phyloP scores from a whole-genome alignment of 345 rosid species.

The Rhodamnia argentea region DNA sequence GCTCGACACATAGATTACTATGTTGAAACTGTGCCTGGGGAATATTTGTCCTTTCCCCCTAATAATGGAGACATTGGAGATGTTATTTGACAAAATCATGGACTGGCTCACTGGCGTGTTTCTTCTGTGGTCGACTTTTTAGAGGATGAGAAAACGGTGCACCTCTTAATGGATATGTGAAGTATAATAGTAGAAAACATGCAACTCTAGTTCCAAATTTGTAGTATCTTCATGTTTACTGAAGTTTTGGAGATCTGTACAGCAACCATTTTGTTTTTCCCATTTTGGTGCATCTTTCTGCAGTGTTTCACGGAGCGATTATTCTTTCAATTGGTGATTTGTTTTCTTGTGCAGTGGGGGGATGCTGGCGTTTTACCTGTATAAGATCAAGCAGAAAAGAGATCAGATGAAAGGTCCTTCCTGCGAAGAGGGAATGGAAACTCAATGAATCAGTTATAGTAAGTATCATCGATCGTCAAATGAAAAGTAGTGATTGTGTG shows the following conservation, averaged over 20 bases:
- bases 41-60: not conserved
- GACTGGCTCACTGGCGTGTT: not conserved
- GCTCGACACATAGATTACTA: not conserved
- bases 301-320: not conserved
- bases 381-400: slow-evolving; percentile 29
- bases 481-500: not conserved
- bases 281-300: not conserved
- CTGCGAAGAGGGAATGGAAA: slow-evolving; percentile 28
- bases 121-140: not conserved
- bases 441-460: slow-evolving; percentile 12
- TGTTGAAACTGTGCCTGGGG: not conserved
- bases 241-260: not conserved
- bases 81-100: not conserved
- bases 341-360: slow-evolving; percentile 52
- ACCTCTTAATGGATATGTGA: not conserved
- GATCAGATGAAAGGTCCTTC: slow-evolving; percentile 14
- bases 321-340: not conserved
- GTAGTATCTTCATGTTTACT: not conserved
- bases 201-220: not conserved
- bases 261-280: not conserved
- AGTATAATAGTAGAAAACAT: not conserved
- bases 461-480: not conserved
- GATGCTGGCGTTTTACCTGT: slow-evolving; percentile 54
- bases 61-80: not conserved
- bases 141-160: not conserved